Evolutionary conservation across 805 yeast genomes (phyloP).

Genomic region (Yarrowia yakushimensis): DNA sequence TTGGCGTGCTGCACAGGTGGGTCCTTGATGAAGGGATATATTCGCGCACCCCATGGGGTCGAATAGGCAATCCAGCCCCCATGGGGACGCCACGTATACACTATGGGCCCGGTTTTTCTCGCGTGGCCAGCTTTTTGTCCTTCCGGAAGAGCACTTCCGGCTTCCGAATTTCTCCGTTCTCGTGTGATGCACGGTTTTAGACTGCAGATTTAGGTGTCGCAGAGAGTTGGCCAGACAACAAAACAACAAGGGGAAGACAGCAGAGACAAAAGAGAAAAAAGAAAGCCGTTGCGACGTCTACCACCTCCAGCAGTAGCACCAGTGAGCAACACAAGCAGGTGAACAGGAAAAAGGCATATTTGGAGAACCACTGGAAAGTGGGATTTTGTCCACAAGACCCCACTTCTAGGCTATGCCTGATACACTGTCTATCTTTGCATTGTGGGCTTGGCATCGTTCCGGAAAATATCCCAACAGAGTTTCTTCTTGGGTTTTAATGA

Average conservation of each 20-base stretch:
- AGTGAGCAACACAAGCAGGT: too few relatives aligned
- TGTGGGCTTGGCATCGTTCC: background rate
- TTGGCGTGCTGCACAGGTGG: background rate
- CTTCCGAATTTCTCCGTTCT: slow-evolving; percentile 13
- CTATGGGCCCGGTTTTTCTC: slow-evolving; percentile 1
- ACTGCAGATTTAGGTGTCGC: slow-evolving; percentile 11
- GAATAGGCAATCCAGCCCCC: background rate
- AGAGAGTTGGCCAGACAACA: background rate
- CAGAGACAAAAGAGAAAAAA: background rate
- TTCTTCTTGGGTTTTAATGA: background rate
- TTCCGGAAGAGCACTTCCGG: slow-evolving; percentile 1
- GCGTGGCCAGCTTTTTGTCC: background rate
- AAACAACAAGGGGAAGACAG: background rate
- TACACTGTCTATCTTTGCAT: slow-evolving; percentile 14
- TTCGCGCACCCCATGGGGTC: background rate
- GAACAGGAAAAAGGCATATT: too few relatives aligned
- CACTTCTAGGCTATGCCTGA: too few relatives aligned
- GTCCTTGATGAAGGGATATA: too few relatives aligned
- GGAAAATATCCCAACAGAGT: slow-evolving; percentile 20
- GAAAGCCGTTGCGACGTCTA: slow-evolving; percentile 9
- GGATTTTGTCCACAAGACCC: too few relatives aligned
- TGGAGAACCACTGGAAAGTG: too few relatives aligned
- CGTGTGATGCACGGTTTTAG: slow-evolving; percentile 19
- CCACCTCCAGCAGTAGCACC: too few relatives aligned
- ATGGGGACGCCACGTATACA: background rate